These are phyloP conservation scores for Tuber calosporum DNA, from an alignment of 495 filamentous ascomycete genomes.

Conservation along the genomic window DNA sequence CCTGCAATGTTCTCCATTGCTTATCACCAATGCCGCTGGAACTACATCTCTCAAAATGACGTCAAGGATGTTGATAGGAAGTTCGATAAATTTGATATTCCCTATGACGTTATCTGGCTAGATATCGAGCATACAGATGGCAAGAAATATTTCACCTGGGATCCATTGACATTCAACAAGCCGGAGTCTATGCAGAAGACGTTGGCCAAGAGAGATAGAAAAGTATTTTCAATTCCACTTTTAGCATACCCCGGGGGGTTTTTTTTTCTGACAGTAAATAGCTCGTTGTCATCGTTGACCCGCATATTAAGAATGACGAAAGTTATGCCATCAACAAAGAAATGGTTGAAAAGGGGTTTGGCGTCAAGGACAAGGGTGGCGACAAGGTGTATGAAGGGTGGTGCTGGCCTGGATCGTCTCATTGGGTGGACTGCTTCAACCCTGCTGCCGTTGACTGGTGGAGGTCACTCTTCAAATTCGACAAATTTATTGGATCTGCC, in stretches of 20 bases:
- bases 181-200: conserved; percentile 82
- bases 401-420: conserved; percentile 95
- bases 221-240: conserved; percentile 42
- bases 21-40: conserved; percentile 98
- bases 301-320: conserved; percentile 89
- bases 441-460: conserved; percentile 83
- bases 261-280: conserved; percentile 21
- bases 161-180: conserved; percentile 73
- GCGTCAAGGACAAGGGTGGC: conserved; percentile 79
- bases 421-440: conserved; percentile 95
- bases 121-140: conserved; percentile 94
- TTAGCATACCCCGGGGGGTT: background rate
- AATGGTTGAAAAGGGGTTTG: conserved; percentile 73
- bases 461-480: conserved; percentile 76
- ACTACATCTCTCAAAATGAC: conserved; percentile 94
- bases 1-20: conserved; percentile 86
- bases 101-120: conserved; percentile 97
- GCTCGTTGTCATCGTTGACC: conserved; percentile 89
- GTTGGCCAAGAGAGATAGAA: conserved; percentile 71
- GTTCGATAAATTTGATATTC: conserved; percentile 88
- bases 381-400: conserved; percentile 78
- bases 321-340: conserved; percentile 70
- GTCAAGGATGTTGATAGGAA: conserved; percentile 93
- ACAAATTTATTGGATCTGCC: conserved; percentile 71
- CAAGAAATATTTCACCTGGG: conserved; percentile 98